Evolutionary conservation across 371 early-diverging fungal species (phyloP).

Genomic region (Rhizopus stolonifer): DNA sequence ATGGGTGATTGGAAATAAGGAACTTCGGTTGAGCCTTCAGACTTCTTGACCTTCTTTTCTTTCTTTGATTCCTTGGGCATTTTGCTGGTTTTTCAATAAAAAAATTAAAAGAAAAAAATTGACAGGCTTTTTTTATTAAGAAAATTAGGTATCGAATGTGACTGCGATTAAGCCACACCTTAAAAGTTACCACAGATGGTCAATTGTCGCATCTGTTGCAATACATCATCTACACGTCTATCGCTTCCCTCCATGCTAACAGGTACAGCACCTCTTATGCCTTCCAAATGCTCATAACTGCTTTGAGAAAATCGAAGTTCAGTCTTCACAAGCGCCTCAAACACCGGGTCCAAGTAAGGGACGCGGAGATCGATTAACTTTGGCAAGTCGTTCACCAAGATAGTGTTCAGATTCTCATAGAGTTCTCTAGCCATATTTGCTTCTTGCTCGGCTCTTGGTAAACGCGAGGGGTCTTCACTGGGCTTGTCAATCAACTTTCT

Average conservation of each 20-base stretch:
- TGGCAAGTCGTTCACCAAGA: constrained; percentile 85
- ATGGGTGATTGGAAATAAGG: constrained; percentile 70
- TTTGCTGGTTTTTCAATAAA: not conserved
- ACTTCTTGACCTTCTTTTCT: constrained; percentile 51
- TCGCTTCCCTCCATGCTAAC: constrained; percentile 56
- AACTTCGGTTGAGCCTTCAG: constrained; percentile 28
- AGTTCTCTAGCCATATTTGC: constrained; percentile 70
- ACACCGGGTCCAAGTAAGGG: constrained; percentile 88
- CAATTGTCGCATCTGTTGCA: constrained; percentile 88
- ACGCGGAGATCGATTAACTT: constrained; percentile 85
- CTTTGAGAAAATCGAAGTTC: constrained; percentile 84
- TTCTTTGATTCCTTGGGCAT: constrained; percentile 39
- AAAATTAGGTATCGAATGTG: not conserved
- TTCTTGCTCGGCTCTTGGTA: constrained; percentile 81
- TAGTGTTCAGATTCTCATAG: constrained; percentile 81
- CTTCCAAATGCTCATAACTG: constrained; percentile 70
- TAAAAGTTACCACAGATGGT: constrained; percentile 80
- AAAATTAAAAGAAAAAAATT: constrained; percentile 6
- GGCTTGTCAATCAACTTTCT: constrained; percentile 82
- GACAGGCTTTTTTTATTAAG: not conserved
- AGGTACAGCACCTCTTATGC: constrained; percentile 52
- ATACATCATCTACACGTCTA: constrained; percentile 69
- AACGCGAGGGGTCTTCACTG: constrained; percentile 69
- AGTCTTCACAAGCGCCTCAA: constrained; percentile 90
- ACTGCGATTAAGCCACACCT: constrained; percentile 1